These are phyloP conservation scores for Eragrostis curvula DNA, from an alignment of 176 grass and related monocot genomes.

Conservation along the genomic window DNA sequence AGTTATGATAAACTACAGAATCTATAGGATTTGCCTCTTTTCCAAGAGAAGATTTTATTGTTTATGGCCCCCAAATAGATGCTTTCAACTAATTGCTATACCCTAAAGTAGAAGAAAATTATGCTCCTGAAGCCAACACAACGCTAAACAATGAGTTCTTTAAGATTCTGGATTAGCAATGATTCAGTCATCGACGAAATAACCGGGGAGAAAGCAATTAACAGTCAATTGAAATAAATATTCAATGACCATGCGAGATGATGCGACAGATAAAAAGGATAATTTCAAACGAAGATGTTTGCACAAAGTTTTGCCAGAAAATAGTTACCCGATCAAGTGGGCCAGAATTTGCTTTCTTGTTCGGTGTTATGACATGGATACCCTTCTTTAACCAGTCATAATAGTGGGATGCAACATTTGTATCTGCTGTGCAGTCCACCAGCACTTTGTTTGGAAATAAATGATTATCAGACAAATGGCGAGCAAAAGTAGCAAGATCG, in stretches of 20 bases:
- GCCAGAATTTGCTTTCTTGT: conserved; percentile 98
- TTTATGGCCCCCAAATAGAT: not conserved
- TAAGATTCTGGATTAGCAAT: conserved; percentile 10
- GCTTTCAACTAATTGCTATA: not conserved
- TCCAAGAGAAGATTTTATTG: not conserved
- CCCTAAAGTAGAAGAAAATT: not conserved
- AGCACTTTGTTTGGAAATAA: conserved; percentile 95
- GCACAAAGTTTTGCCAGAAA: conserved; percentile 28
- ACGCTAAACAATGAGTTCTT: not conserved
- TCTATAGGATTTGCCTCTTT: not conserved
- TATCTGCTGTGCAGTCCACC: conserved; percentile 97
- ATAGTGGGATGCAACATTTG: conserved; percentile 81
- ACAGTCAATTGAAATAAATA: not conserved
- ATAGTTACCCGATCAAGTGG: conserved; percentile 86
- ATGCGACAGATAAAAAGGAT: not conserved
- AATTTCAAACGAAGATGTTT: not conserved
- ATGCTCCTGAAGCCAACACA: not conserved
- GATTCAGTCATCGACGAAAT: not conserved
- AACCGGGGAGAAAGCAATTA: conserved; percentile 4
- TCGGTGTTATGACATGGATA: conserved; percentile 94
- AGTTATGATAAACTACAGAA: not conserved
- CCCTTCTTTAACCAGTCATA: conserved; percentile 92
- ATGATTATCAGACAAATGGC: conserved; percentile 87
- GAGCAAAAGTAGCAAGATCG: conserved; percentile 69
- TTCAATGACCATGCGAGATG: conserved; percentile 25